A percentile compares a stretch with the other conserved stretches of the same genome.
These are phyloP conservation scores for Huntiella bhutanensis DNA, from an alignment of 2,329 filamentous ascomycete species.

Conservation along the genomic window DNA sequence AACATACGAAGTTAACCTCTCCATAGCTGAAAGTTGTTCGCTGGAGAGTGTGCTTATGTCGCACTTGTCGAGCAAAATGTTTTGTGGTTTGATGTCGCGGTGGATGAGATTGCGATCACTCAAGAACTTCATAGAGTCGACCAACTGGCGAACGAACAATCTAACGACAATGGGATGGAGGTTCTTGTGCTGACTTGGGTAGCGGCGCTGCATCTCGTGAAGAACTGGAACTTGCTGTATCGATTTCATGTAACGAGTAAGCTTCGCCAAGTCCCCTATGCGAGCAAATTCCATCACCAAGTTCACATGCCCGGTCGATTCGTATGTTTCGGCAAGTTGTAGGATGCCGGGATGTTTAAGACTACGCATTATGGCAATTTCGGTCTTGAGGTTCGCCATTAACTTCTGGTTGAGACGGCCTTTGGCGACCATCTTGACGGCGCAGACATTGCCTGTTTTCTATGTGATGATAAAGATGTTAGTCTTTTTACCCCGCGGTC, in stretches of 20 bases:
- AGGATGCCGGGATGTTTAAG: constrained; percentile 95
- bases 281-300: constrained; percentile 98
- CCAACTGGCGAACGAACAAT: constrained; percentile 88
- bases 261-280: constrained; percentile 79
- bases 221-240: constrained; percentile 37
- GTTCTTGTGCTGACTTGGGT: constrained; percentile 71
- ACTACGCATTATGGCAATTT: constrained; percentile 88
- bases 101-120: constrained; percentile 76
- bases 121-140: constrained; percentile 79
- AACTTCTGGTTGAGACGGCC: constrained; percentile 85
- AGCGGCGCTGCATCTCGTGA: constrained; percentile 79
- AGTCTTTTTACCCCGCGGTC: background rate
- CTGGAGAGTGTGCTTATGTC: constrained; percentile 48
- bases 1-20: constrained; percentile 15
- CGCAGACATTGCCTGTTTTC: constrained; percentile 19
- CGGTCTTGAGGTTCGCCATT: constrained; percentile 84
- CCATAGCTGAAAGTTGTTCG: constrained; percentile 40
- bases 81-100: constrained; percentile 94
- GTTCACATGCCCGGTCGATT: constrained; percentile 75
- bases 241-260: constrained; percentile 58
- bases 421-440: constrained; percentile 91
- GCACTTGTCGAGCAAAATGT: constrained; percentile 47
- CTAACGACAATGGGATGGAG: constrained; percentile 90
- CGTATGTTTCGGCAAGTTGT: constrained; percentile 82
- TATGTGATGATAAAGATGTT: background rate